Percentiles rank a stretch among this genome's conserved stretches.
phyloP scores from a whole-genome alignment of 148 eudicot species.

The Diospyros kaki region DNA sequence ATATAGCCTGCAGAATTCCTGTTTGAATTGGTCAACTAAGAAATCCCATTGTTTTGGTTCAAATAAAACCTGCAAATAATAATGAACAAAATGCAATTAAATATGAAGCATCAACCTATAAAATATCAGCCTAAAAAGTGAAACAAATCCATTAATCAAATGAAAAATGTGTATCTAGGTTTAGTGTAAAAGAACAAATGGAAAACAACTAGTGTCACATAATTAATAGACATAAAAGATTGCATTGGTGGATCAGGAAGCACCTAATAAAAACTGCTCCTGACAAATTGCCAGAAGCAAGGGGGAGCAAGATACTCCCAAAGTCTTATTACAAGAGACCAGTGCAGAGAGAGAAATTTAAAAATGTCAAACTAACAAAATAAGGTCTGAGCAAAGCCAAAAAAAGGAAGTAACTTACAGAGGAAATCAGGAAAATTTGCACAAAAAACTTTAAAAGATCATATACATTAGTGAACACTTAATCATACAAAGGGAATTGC shows the following conservation, averaged over 20 bases:
- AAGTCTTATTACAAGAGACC: background rate
- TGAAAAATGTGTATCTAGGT: background rate
- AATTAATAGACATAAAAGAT: background rate
- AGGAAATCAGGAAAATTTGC: too few relatives aligned
- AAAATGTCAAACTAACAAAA: background rate
- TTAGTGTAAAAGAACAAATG: background rate
- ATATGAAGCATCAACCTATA: background rate
- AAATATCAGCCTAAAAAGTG: background rate
- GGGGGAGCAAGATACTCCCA: background rate
- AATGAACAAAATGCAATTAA: constrained; percentile 6
- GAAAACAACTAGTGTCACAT: background rate
- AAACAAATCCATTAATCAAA: constrained; percentile 2
- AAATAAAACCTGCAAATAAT: constrained; percentile 71
- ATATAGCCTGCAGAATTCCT: constrained; percentile 86
- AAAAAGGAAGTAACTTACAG: too few relatives aligned
- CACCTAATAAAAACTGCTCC: background rate
- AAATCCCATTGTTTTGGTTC: constrained; percentile 92
- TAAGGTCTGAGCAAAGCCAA: background rate
- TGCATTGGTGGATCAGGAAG: background rate
- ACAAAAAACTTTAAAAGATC: too few relatives aligned
- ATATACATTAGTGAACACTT: too few relatives aligned
- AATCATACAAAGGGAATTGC: too few relatives aligned
- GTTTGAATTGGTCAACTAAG: constrained; percentile 86
- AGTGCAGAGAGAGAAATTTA: background rate
- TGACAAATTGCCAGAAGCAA: background rate